phyloP scores from a whole-genome alignment of 2,329 filamentous ascomycete species.

The Amphichorda felina region DNA sequence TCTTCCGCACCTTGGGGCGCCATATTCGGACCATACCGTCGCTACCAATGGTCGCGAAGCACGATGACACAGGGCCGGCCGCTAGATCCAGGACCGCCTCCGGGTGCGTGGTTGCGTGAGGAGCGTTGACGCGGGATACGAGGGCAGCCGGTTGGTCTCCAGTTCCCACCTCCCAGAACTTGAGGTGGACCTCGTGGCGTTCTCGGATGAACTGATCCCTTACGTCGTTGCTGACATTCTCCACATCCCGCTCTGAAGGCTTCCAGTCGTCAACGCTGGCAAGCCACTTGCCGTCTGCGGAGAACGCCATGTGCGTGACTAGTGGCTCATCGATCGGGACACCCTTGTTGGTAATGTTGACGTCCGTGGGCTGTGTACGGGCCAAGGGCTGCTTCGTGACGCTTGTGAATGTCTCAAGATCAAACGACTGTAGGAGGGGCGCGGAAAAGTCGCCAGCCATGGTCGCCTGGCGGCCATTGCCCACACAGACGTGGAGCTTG shows the following conservation, averaged over 20 bases:
- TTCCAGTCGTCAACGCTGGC: slow-evolving; percentile 88
- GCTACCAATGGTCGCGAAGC: slow-evolving; percentile 77
- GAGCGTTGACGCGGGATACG: slow-evolving; percentile 71
- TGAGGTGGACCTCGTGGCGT: slow-evolving; percentile 66
- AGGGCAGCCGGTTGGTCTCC: slow-evolving; percentile 50
- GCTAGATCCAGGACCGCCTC: slow-evolving; percentile 60
- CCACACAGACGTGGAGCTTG: slow-evolving; percentile 56
- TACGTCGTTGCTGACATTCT: slow-evolving; percentile 23
- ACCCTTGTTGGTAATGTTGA: slow-evolving; percentile 63
- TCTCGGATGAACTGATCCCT: slow-evolving; percentile 34
- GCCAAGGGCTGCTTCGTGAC: slow-evolving; percentile 80
- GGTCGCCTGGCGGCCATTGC: slow-evolving; percentile 45
- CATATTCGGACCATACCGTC: slow-evolving; percentile 73
- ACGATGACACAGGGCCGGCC: slow-evolving; percentile 53
- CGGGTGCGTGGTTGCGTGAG: slow-evolving; percentile 51
- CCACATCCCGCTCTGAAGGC: slow-evolving; percentile 58
- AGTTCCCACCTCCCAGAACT: slow-evolving; percentile 71
- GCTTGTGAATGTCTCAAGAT: slow-evolving; percentile 67
- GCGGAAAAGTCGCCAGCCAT: slow-evolving; percentile 38
- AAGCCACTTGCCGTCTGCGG: slow-evolving; percentile 75
- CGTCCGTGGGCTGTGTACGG: slow-evolving; percentile 74
- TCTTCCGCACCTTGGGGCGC: slow-evolving; percentile 59
- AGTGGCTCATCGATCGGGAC: slow-evolving; percentile 65
- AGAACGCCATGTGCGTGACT: slow-evolving; percentile 64
- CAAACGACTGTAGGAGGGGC: slow-evolving; percentile 69